These are phyloP conservation scores for Obba rivulosa DNA, from an alignment of 768 basidiomycete species.

Conservation along the genomic window DNA sequence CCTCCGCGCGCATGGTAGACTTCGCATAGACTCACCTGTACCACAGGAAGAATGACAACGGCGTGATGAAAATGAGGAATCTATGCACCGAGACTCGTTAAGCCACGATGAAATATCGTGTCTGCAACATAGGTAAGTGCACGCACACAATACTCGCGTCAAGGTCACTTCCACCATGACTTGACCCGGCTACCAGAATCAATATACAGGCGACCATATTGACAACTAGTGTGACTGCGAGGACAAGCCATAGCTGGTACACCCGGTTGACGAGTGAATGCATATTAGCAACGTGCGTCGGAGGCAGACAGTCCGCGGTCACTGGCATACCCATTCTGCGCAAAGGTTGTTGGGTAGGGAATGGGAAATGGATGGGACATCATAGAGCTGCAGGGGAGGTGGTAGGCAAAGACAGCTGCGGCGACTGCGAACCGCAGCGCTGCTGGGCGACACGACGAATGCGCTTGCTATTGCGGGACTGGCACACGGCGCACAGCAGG, in stretches of 20 bases:
- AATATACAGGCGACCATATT: constrained; percentile 91
- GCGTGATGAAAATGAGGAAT: constrained; percentile 73
- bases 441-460: too few relatives aligned
- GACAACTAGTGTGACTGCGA: constrained; percentile 72
- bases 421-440: too few relatives aligned
- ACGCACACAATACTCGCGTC: constrained; percentile 79
- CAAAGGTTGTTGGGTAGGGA: too few relatives aligned
- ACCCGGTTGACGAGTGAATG: constrained; percentile 77
- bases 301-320: constrained; percentile 34
- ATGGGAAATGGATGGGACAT: too few relatives aligned
- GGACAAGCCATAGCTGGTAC: constrained; percentile 92
- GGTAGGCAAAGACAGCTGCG: too few relatives aligned
- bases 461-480: too few relatives aligned
- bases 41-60: constrained; percentile 88
- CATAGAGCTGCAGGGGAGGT: too few relatives aligned
- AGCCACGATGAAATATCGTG: background rate
- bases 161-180: constrained; percentile 73
- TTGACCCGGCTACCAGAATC: constrained; percentile 71
- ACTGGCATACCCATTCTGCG: too few relatives aligned
- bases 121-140: constrained; percentile 12
- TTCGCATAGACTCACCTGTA: constrained; percentile 61
- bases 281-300: constrained; percentile 76
- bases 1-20: constrained; percentile 6
- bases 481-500: too few relatives aligned
- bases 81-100: constrained; percentile 33